Evolutionary conservation across 2,329 filamentous ascomycete genomes (phyloP).

Genomic region (Aureobasidium musti): DNA sequence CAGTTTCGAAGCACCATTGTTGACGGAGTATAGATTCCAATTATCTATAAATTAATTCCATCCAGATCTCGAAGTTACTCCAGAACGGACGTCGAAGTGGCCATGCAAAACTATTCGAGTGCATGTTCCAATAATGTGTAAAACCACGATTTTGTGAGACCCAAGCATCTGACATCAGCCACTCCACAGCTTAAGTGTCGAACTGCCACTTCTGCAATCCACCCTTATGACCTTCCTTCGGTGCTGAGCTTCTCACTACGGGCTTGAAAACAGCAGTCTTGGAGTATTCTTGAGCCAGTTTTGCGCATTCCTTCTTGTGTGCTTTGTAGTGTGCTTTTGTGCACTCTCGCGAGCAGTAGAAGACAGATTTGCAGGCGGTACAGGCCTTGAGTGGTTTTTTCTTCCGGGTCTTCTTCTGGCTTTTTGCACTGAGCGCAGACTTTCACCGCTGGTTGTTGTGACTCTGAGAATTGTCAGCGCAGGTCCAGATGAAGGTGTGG

Average conservation of each 20-base stretch:
- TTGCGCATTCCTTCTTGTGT: constrained; percentile 47
- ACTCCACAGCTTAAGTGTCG: constrained; percentile 34
- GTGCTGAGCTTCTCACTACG: constrained; percentile 41
- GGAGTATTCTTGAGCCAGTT: constrained; percentile 44
- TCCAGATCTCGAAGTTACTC: not conserved
- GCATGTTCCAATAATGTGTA: not conserved
- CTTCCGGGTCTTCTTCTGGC: constrained; percentile 20
- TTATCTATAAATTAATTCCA: not conserved
- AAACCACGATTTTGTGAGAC: not conserved
- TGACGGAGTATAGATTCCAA: not conserved
- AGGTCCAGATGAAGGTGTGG: not conserved
- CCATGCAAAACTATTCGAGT: not conserved
- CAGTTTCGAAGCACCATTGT: not conserved
- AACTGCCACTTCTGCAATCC: constrained; percentile 48
- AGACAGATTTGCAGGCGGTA: constrained; percentile 44
- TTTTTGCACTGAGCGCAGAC: constrained; percentile 25
- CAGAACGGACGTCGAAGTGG: not conserved
- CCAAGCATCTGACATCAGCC: not conserved
- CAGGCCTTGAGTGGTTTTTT: constrained; percentile 41
- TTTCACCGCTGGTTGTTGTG: constrained; percentile 16
- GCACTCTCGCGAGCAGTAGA: constrained; percentile 47
- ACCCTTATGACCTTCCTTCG: constrained; percentile 39
- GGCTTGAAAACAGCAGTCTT: constrained; percentile 45
- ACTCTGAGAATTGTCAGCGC: not conserved
- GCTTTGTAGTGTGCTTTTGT: constrained; percentile 45